Evolutionary conservation across 106 monocot species (phyloP), one percentile per base, ranked within the genome.

Genomic region (Acorus gramineus): DNA sequence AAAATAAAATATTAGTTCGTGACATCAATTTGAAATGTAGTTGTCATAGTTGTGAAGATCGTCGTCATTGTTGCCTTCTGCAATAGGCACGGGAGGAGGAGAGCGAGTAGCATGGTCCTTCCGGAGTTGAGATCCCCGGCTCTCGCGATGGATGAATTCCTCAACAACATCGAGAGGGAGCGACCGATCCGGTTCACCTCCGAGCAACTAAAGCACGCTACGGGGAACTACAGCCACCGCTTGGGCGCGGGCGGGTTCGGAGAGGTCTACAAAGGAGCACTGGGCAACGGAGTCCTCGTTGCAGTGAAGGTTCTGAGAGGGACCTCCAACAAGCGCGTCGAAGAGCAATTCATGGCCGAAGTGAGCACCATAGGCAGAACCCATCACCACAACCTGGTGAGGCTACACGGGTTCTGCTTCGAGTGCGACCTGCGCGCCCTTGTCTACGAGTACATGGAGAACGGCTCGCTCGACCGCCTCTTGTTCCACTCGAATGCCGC

Each of bases 291-390:
- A n/a, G 5, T 63, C 11, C 63, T 3, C 5, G 49, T 49, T 2
- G 63, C 48, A 5, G 63, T 63, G 6, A 63, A 63, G 63, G 63
- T 63, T 4, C 47, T 63, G 7, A 63, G 28, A 8, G 50, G 28
- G 49, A 50, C 13, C 47, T 12, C 50, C 14, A 49, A 63, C 49
- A 63, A 63, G 63, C n/a, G 63, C 6, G 63, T 13, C 7, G 63
- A 49, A 14, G 47, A 63, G 47, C 63, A 63, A 49, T 63, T 63
- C 63, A 63, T 63, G 63, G 63, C 63, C 7, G 63, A 63, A 50
- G 49, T 63, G 5, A 49, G 47, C 63, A 49, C 63, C 7, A 63
- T 63, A 4, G 49, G 49, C 7, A 48, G 63, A 28, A 57, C 56
- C 4, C 13, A 57, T 13, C 56, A 57, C 12, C 9, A 9, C 8